Base-by-base conservation (phyloP, 2,329 filamentous ascomycete species). In the Aspergillus costaricaensis region DNA sequence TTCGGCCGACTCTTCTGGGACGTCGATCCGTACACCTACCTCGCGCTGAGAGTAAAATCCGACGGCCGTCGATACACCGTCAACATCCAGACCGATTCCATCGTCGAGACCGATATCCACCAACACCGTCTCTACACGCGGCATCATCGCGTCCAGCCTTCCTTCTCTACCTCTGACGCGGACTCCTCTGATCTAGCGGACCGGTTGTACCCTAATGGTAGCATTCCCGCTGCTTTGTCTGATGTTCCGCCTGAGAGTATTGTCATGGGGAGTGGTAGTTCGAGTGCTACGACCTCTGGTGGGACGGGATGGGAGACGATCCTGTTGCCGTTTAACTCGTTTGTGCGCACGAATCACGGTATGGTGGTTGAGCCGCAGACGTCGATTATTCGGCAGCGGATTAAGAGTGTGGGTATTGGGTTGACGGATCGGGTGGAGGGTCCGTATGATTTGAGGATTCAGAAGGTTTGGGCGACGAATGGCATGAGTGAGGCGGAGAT, bases 221-320 rank as follows among this genome's bases (percentile, higher is more conserved):
- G 32, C 15, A 65, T 76, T 23, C 76, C 77, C 1, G 57, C 74
- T 5, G 71, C 76, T 1, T 69, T 79, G 7, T 77, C 76, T 1
- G 77, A 79, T 51, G 61, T 76, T 12, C 75, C 76, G 1, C 70
- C 76, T 10, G 66, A 72, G 32, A 72, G 70, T 23, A 76, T 75
- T 1, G 69, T 75, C 52, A 71, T 77, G 17, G 72, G 69, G 15
- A 67, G 74, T 17, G 68, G 70, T 6, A 55, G 32, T 15, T 65
- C 72, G 14, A 70, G 65, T 23, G 64, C 68, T 5, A 72, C 68
- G 5, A 84, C 89, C 8, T 89, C 88, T 70, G 85, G 86, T 8
- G 88, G 91, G 0, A 92, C 92, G 0, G 85, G 93, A 70, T 99
- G 95, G 95, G 94, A 99, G 82, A 97, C 95, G 1, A 85, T 97